These are phyloP conservation scores for Penicillium sp. DNA, from an alignment of 2,329 filamentous ascomycete genomes.

Conservation along the genomic window DNA sequence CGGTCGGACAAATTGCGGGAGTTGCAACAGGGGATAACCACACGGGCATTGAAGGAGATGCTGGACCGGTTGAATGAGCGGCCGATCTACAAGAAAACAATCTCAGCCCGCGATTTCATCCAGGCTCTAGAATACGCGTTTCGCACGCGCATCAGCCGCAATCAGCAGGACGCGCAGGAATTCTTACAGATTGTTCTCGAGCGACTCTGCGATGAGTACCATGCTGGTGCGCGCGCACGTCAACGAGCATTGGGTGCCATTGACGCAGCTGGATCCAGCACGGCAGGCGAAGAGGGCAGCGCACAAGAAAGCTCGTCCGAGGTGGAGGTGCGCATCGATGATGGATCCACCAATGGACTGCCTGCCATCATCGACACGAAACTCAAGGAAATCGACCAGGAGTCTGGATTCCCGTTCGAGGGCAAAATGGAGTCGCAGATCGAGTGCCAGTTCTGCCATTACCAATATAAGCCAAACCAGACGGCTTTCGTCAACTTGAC, in stretches of 20 bases:
- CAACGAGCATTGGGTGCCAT: constrained; percentile 35
- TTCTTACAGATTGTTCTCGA: constrained; percentile 94
- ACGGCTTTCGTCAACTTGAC: constrained; percentile 92
- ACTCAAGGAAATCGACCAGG: constrained; percentile 40
- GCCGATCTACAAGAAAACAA: constrained; percentile 89
- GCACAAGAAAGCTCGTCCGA: constrained; percentile 27
- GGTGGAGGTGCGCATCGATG: constrained; percentile 40
- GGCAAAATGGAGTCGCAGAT: constrained; percentile 92
- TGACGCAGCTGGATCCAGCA: constrained; percentile 21
- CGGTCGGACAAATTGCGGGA: constrained; percentile 53
- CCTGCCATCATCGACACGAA: constrained; percentile 41
- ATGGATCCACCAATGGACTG: constrained; percentile 34
- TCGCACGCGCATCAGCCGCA: constrained; percentile 82
- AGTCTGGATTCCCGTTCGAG: constrained; percentile 79
- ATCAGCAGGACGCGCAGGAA: constrained; percentile 97
- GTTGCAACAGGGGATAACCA: constrained; percentile 79
- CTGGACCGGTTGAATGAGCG: constrained; percentile 90
- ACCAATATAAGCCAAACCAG: constrained; percentile 78
- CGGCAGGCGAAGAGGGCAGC: constrained; percentile 8
- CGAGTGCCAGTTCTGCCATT: constrained; percentile 85
- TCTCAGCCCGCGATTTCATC: constrained; percentile 83
- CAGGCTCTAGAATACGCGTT: constrained; percentile 81
- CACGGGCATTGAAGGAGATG: constrained; percentile 85
- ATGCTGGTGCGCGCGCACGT: constrained; percentile 76
- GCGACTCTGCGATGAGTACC: constrained; percentile 88